A percentile compares a stretch with the other conserved stretches of the same genome.
Evolutionary conservation across 31 red algal species (phyloP).

Genomic region (Odonthalia washingtoniensis): DNA sequence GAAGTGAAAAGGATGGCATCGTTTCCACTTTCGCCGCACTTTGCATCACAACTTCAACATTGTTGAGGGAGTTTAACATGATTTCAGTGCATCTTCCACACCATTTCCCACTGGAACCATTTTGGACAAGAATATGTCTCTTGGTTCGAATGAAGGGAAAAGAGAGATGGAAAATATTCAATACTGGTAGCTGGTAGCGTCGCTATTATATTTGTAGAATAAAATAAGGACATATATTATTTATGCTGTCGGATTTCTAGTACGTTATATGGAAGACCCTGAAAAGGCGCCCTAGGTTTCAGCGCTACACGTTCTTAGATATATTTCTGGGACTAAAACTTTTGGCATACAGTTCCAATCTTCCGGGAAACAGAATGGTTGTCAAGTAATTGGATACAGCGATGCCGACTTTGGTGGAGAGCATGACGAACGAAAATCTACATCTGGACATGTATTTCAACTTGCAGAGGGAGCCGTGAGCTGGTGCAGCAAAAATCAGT

Average conservation of each 20-base stretch:
- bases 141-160: background rate
- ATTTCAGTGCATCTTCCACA: background rate
- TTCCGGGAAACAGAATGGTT: background rate
- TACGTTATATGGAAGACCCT: slow-evolving; percentile 27
- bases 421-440: slow-evolving; percentile 50
- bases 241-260: slow-evolving; percentile 32
- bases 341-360: background rate
- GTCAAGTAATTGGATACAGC: background rate
- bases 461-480: slow-evolving; percentile 14
- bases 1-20: background rate
- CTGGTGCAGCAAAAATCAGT: slow-evolving; percentile 55
- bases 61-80: slow-evolving; percentile 27
- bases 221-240: slow-evolving; percentile 16
- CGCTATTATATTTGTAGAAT: slow-evolving; percentile 24
- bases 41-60: too few relatives aligned
- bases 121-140: background rate
- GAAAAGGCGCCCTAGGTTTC: slow-evolving; percentile 24
- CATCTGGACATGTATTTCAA: slow-evolving; percentile 41
- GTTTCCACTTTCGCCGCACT: too few relatives aligned
- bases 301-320: slow-evolving; percentile 35
- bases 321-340: slow-evolving; percentile 8
- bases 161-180: background rate
- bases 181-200: slow-evolving; percentile 29
- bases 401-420: slow-evolving; percentile 57
- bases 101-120: slow-evolving; percentile 15